phyloP scores from a whole-genome alignment of 1,284 basidiomycete species.

The Ustilago crameri region DNA sequence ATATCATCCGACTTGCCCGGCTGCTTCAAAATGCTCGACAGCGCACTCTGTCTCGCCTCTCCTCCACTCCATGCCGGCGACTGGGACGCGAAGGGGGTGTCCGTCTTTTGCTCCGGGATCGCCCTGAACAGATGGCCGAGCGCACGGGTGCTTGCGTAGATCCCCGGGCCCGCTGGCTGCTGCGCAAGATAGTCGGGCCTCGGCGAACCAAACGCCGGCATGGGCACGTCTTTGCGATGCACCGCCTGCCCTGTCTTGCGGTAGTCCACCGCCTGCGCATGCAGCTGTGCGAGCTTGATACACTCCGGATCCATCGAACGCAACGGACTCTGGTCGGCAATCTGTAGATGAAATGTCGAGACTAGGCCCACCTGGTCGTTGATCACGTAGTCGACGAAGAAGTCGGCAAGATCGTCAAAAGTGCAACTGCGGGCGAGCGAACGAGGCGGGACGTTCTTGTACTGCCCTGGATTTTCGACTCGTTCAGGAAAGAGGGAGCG shows the following conservation, averaged over 20 bases:
- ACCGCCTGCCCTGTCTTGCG: slow-evolving; percentile 49
- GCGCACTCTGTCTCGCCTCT: slow-evolving; percentile 13
- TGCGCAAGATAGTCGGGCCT: slow-evolving; percentile 33
- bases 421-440: slow-evolving; percentile 72
- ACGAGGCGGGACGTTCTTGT: slow-evolving; percentile 72
- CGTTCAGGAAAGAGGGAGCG: slow-evolving; percentile 71
- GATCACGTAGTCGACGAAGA: slow-evolving; percentile 75
- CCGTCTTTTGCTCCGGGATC: slow-evolving; percentile 28
- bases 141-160: slow-evolving; percentile 26
- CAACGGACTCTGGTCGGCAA: slow-evolving; percentile 75
- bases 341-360: slow-evolving; percentile 74
- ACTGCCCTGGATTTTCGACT: slow-evolving; percentile 72
- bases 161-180: slow-evolving; percentile 10
- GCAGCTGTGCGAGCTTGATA: slow-evolving; percentile 74
- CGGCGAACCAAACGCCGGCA: slow-evolving; percentile 10
- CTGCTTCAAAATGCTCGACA: slow-evolving; percentile 19
- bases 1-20: slow-evolving; percentile 21
- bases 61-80: slow-evolving; percentile 7
- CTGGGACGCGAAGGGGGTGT: slow-evolving; percentile 19
- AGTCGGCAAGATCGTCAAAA: slow-evolving; percentile 78
- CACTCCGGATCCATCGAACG: slow-evolving; percentile 76
- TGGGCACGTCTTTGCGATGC: slow-evolving; percentile 29
- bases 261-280: slow-evolving; percentile 74
- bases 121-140: slow-evolving; percentile 28
- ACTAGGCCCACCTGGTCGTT: slow-evolving; percentile 75